Percentiles rank a stretch among this genome's conserved stretches.
phyloP scores from a whole-genome alignment of 306 rosid genomes.

The Arachis hypogaea region DNA sequence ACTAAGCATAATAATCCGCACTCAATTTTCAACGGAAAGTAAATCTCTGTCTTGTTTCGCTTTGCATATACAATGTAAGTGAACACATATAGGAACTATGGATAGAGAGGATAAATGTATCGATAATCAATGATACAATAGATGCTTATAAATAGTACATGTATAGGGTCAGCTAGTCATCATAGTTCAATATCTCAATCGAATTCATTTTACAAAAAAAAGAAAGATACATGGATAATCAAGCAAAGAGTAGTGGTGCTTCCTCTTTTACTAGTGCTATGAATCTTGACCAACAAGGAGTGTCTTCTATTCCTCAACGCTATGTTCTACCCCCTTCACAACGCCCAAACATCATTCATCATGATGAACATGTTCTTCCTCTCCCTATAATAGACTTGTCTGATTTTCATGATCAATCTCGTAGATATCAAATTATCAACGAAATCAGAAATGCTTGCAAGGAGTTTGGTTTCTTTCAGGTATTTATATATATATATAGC shows the following conservation, averaged over 20 bases:
- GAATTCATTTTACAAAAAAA: neutral
- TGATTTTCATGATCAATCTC: conserved; percentile 32
- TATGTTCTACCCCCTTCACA: conserved; percentile 58
- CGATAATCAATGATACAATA: neutral
- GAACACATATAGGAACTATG: conserved; percentile 20
- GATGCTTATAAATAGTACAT: conserved; percentile 32
- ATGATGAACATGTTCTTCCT: neutral
- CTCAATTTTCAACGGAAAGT: neutral
- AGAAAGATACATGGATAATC: conserved; percentile 4
- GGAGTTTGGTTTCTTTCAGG: conserved; percentile 57
- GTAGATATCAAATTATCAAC: conserved; percentile 35
- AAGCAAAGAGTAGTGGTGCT: conserved; percentile 24
- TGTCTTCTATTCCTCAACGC: conserved; percentile 50
- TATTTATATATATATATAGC: neutral
- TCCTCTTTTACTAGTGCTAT: conserved; percentile 43
- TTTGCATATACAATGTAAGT: conserved; percentile 31
- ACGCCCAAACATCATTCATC: conserved; percentile 37
- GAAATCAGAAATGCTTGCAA: conserved; percentile 44
- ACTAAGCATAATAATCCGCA: no score
- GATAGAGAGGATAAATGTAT: conserved; percentile 18
- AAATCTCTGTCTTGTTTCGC: neutral
- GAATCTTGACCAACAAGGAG: conserved; percentile 37
- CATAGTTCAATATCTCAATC: conserved; percentile 10
- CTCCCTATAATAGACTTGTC: conserved; percentile 56
- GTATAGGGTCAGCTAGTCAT: neutral